Evolutionary conservation across 2,329 filamentous ascomycete genomes (phyloP).

Genomic region (Elsinoe necatrix): DNA sequence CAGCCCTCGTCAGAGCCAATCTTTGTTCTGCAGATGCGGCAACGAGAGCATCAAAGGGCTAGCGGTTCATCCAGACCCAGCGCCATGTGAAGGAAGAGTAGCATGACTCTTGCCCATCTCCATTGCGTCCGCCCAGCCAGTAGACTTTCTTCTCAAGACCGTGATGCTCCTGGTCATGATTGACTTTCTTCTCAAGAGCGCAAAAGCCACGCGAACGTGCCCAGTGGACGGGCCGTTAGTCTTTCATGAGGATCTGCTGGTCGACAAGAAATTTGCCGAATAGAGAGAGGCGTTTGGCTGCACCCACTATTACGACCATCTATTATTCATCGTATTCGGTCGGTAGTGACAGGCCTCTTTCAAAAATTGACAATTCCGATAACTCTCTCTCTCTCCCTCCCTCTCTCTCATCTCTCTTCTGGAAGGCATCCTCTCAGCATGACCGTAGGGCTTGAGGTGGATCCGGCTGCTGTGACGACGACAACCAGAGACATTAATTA

Average conservation of each 20-base stretch:
- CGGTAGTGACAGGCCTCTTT: neutral
- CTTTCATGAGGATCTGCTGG: slow-evolving; percentile 7
- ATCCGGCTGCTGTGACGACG: neutral
- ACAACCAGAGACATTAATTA: neutral
- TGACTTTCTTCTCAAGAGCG: neutral
- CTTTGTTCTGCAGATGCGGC: neutral
- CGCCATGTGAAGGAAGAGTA: neutral
- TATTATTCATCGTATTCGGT: neutral
- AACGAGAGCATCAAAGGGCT: neutral
- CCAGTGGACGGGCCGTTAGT: slow-evolving; percentile 6
- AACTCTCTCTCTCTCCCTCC: too few species aligned
- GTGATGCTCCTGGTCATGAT: too few species aligned
- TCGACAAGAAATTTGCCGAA: slow-evolving; percentile 8
- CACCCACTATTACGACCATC: slow-evolving; percentile 1
- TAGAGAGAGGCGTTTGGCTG: neutral
- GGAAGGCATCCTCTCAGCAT: neutral
- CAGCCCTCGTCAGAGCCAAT: neutral
- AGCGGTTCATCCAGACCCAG: neutral
- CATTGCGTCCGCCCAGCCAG: neutral
- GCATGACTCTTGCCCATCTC: neutral
- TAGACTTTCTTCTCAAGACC: neutral
- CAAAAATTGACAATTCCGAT: too few species aligned
- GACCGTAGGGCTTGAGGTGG: neutral
- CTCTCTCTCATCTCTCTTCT: too few species aligned
- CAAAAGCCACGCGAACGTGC: slow-evolving; percentile 11